These are phyloP conservation scores for Eucalyptus leucophloia DNA, from an alignment of 345 rosid genomes.

Conservation along the genomic window DNA sequence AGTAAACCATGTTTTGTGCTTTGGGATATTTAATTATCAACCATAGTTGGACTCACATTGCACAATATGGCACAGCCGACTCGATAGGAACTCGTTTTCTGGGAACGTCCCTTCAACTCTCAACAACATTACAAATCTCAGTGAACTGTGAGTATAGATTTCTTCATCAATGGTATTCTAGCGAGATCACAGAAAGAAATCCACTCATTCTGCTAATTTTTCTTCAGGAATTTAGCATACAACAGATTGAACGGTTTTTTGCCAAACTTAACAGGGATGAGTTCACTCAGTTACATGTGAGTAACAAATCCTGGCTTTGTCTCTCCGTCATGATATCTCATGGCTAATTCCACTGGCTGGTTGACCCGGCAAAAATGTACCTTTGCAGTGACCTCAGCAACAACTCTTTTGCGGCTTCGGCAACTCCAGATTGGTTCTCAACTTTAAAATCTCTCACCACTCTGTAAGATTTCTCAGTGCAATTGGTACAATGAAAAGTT, in stretches of 20 bases:
- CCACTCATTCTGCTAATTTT: background rate
- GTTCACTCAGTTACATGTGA: constrained; percentile 17
- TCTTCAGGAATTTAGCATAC: constrained; percentile 19
- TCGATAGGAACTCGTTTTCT: constrained; percentile 14
- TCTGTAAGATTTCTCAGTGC: background rate
- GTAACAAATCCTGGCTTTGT: background rate
- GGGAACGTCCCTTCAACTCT: constrained; percentile 18
- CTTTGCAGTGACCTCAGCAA: constrained; percentile 32
- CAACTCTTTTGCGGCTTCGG: constrained; percentile 12
- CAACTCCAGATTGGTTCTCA: constrained; percentile 20
- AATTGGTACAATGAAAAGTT: background rate
- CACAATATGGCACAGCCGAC: constrained; percentile 11
- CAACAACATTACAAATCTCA: constrained; percentile 4
- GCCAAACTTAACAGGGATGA: constrained; percentile 24
- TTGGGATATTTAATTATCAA: background rate
- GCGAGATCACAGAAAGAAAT: background rate
- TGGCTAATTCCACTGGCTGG: background rate
- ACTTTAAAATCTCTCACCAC: background rate
- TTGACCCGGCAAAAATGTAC: background rate
- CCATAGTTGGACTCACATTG: background rate
- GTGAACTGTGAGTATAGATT: constrained; percentile 16
- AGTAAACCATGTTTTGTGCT: constrained; percentile 1
- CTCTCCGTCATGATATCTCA: background rate
- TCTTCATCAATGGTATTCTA: background rate
- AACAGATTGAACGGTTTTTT: constrained; percentile 12